These are phyloP conservation scores for Saksenaea vasiformis DNA, from an alignment of 371 early-diverging fungal genomes.

Conservation along the genomic window DNA sequence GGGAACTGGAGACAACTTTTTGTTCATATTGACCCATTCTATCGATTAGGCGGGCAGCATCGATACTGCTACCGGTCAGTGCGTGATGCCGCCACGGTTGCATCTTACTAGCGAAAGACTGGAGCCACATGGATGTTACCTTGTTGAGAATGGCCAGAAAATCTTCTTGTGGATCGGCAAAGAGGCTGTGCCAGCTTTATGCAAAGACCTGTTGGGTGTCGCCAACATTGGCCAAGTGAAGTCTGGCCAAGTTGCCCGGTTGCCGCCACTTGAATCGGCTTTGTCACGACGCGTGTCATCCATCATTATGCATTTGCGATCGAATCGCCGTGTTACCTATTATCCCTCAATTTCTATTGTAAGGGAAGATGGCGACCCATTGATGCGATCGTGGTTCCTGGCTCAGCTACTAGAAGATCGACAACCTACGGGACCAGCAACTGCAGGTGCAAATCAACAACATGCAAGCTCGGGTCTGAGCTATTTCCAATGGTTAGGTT, in stretches of 20 bases:
- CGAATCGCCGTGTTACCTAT: slow-evolving; percentile 25
- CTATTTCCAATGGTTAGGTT: slow-evolving; percentile 76
- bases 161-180: slow-evolving; percentile 81
- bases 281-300: slow-evolving; percentile 39
- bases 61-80: slow-evolving; percentile 37
- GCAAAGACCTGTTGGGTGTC: slow-evolving; percentile 57
- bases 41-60: slow-evolving; percentile 40
- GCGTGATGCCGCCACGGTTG: slow-evolving; percentile 59
- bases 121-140: slow-evolving; percentile 72
- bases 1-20: too few relatives aligned
- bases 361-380: slow-evolving; percentile 76
- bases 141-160: slow-evolving; percentile 69
- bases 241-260: slow-evolving; percentile 29
- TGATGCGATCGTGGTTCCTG: slow-evolving; percentile 60
- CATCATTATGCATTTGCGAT: slow-evolving; percentile 21
- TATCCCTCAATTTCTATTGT: slow-evolving; percentile 55
- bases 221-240: slow-evolving; percentile 31
- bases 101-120: slow-evolving; percentile 77
- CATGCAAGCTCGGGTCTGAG: slow-evolving; percentile 67
- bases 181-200: slow-evolving; percentile 61
- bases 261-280: slow-evolving; percentile 34
- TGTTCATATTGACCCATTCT: slow-evolving; percentile 10
- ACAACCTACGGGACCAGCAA: slow-evolving; percentile 35
- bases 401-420: slow-evolving; percentile 70
- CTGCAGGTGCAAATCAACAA: slow-evolving; percentile 46